Evolutionary conservation across 2,329 filamentous ascomycete species (phyloP).

Genomic region (Dothideomycetes sp.): DNA sequence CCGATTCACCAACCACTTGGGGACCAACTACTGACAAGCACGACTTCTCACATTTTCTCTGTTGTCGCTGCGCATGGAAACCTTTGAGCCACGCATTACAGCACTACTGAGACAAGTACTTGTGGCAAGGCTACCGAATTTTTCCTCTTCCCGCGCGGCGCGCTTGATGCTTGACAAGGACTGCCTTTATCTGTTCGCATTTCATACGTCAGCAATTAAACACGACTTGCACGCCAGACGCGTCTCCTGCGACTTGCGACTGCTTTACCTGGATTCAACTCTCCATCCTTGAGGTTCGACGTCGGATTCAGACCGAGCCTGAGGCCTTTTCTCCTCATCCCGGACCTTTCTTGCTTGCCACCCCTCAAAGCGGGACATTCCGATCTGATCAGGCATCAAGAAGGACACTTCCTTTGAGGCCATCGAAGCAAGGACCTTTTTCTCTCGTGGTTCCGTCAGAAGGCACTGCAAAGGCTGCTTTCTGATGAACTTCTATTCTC

Average conservation of each 20-base stretch:
- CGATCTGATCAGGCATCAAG: too few relatives aligned
- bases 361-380: background rate
- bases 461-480: conserved; percentile 8
- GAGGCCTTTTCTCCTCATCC: background rate
- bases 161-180: conserved; percentile 5
- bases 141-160: conserved; percentile 4
- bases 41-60: background rate
- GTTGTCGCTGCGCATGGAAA: conserved; percentile 11
- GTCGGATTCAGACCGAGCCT: background rate
- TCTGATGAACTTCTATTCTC: conserved; percentile 15
- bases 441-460: background rate
- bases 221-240: conserved; percentile 9
- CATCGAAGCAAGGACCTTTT: too few relatives aligned
- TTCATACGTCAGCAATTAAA: conserved; percentile 14
- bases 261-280: background rate
- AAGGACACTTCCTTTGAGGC: too few relatives aligned
- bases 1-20: conserved; percentile 11
- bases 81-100: conserved; percentile 7
- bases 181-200: conserved; percentile 3
- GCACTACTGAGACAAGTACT: background rate
- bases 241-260: background rate
- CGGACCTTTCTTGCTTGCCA: background rate
- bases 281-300: too few relatives aligned
- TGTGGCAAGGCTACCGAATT: background rate
- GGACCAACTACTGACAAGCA: conserved; percentile 3